Conservation (phyloP, 2,329 filamentous ascomycete species). For the Fusarium tjaetaba region DNA sequence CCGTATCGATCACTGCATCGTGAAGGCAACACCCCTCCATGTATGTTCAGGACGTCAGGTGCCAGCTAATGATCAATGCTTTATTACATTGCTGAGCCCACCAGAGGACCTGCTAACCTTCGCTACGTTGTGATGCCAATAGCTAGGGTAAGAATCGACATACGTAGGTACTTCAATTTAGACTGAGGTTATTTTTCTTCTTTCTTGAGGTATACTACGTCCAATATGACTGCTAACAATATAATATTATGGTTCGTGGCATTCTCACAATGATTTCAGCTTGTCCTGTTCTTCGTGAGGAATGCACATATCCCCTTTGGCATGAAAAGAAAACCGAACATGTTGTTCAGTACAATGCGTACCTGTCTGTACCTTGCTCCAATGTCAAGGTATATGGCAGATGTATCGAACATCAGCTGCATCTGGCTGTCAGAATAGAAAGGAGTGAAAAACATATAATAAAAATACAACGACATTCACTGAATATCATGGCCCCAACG, state of each 20-base stretch:
- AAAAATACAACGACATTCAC: neutral
- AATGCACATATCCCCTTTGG: neutral
- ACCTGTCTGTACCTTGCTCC: neutral
- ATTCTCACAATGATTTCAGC: neutral
- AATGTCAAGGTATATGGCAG: neutral
- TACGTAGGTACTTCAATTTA: neutral
- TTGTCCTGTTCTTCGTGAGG: neutral
- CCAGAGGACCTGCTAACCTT: conserved; percentile 4
- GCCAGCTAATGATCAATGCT: conserved; percentile 38
- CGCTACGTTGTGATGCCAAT: neutral
- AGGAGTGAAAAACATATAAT: neutral
- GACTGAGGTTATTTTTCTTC: neutral
- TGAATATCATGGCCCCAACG: neutral
- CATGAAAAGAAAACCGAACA: neutral
- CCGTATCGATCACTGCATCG: neutral
- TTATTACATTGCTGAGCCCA: conserved; percentile 31
- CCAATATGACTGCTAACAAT: neutral
- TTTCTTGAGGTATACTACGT: neutral
- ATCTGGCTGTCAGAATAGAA: neutral
- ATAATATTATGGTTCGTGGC: neutral
- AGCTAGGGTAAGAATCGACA: neutral
- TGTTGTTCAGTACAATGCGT: neutral
- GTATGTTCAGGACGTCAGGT: conserved; percentile 32
- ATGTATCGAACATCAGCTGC: neutral
- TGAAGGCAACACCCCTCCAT: conserved; percentile 18